Evolutionary conservation across 1,284 basidiomycete genomes (phyloP).

Genomic region (Leccinum pachyderme): DNA sequence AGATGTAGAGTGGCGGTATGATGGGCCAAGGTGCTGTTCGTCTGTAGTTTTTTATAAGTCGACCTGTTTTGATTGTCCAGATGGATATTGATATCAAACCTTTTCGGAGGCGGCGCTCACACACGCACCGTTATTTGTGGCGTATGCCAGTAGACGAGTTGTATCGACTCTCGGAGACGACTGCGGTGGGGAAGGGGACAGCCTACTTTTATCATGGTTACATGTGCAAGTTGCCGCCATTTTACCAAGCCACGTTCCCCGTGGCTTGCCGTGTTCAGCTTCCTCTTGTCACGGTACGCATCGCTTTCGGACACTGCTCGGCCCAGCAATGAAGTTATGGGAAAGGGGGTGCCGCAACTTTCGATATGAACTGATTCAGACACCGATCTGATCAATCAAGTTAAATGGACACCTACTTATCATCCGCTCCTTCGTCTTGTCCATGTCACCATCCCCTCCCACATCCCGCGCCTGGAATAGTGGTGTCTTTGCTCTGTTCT

Average conservation of each 20-base stretch:
- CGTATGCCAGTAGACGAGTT: background rate
- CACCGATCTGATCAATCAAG: background rate
- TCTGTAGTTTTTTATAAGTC: conserved; percentile 8
- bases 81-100: background rate
- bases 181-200: background rate
- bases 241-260: background rate
- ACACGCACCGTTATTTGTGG: background rate
- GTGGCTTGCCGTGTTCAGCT: background rate
- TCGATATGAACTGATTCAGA: background rate
- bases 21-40: background rate
- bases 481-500: background rate
- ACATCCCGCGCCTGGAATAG: background rate
- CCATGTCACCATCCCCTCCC: background rate
- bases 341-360: background rate
- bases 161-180: background rate
- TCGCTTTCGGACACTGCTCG: background rate
- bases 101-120: background rate
- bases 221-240: background rate
- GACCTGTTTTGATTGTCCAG: background rate
- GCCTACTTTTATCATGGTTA: background rate
- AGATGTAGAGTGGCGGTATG: background rate
- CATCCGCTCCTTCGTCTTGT: background rate
- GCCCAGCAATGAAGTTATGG: background rate
- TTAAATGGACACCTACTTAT: background rate
- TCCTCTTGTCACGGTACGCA: background rate